phyloP scores from a whole-genome alignment of 768 basidiomycete species.

The Termitomyces titanicus region DNA sequence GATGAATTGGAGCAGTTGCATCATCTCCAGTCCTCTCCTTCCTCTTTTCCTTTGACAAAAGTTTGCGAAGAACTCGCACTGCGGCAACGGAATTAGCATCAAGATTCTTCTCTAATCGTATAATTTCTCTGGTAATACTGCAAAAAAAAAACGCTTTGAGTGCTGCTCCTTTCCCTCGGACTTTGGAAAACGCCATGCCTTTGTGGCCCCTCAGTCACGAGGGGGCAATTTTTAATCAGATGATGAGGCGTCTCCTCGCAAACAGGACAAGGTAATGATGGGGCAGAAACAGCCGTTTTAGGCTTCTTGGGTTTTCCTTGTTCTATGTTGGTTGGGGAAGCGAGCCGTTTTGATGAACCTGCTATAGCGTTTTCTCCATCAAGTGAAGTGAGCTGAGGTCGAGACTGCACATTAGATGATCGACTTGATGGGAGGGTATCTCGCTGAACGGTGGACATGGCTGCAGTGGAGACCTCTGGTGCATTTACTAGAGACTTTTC shows the following conservation, averaged over 20 bases:
- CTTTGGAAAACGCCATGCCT: constrained; percentile 35
- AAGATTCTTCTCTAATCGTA: constrained; percentile 38
- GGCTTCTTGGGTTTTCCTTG: constrained; percentile 32
- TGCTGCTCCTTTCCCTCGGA: neutral
- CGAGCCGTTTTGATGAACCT: constrained; percentile 32
- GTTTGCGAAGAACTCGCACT: constrained; percentile 34
- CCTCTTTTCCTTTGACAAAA: constrained; percentile 34
- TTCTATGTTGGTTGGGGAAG: constrained; percentile 25
- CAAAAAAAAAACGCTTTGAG: neutral
- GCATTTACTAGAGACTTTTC: neutral
- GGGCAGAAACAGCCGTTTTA: constrained; percentile 3
- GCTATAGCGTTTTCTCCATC: constrained; percentile 5
- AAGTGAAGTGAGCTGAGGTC: neutral
- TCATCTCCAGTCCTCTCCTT: constrained; percentile 18
- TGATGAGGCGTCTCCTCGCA: constrained; percentile 38
- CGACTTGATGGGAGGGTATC: neutral
- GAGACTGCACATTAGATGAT: neutral
- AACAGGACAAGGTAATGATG: constrained; percentile 37
- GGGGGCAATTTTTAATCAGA: constrained; percentile 51
- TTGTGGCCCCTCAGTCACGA: constrained; percentile 46
- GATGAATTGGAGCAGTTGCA: constrained; percentile 3
- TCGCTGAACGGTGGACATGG: neutral
- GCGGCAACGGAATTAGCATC: constrained; percentile 32
- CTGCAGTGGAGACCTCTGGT: neutral
- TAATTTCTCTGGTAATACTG: constrained; percentile 42